Evolutionary conservation across 2,329 filamentous ascomycete species (phyloP), one percentile per base, ranked within the genome.

Genomic region (Thelonectria discophora): DNA sequence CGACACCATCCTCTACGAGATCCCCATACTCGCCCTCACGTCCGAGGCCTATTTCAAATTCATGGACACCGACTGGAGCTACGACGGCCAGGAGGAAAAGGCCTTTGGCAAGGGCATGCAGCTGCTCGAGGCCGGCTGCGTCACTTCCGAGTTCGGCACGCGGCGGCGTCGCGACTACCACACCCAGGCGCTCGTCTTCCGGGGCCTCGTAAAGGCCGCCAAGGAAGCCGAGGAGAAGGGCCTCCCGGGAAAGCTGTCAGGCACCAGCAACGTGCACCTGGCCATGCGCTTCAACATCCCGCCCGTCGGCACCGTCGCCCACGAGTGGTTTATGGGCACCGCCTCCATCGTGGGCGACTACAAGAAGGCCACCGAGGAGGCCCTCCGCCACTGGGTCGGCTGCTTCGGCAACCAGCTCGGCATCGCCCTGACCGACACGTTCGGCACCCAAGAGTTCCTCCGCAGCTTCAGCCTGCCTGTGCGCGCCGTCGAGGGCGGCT

Each of bases 261-360:
- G 95, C 11, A 97, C 94, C 0, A 98, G 94, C 77, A 99, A 99
- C 73, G 95, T 99, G 4, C 94, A 98, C 75, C 88, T 99, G 67
- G 95, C 95, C 11, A 97, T 97, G 93, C 90, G 93, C 72, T 94
- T 97, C 78, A 88, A 88, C 46, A 87, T 97, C 47, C 81, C 88
- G 3, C 93, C 95, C 0, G 86, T 98, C 12, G 95, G 95, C 5
- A 99, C 95, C 0, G 86, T 88, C 2, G 95, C 95, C 1, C 95
- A 99, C 74, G 95, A 99, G 79, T 99, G 95, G 95, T 98, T 97
- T 81, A 99, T 99, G 95, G 94, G 93, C 43, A 94, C 97, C 65
- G 95, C 95, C 1, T 94, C 95, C 40, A 93, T 97, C 69, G 92
- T 90, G 5, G 85, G 92, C 65, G 87, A 97, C 77, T 99, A 99